phyloP scores from a whole-genome alignment of 2,329 filamentous ascomycete species.

The Hortaea sp. region DNA sequence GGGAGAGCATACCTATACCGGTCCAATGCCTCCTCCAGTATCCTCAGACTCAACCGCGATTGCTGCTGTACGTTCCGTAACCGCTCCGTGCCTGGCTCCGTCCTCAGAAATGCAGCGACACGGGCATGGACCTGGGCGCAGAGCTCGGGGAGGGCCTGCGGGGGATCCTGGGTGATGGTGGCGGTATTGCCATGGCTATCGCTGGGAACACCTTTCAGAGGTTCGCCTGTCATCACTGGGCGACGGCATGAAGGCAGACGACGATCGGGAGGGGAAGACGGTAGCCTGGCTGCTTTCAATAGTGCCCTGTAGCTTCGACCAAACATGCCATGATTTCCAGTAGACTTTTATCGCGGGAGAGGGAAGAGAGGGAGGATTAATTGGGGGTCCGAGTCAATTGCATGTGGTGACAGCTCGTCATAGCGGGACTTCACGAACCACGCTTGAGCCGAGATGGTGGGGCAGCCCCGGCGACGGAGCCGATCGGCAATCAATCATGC shows the following conservation, averaged over 20 bases:
- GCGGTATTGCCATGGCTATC: slow-evolving; percentile 5
- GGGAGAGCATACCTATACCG: slow-evolving; percentile 55
- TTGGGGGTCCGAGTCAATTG: too few relatives aligned
- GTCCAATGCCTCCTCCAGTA: slow-evolving; percentile 65
- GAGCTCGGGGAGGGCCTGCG: slow-evolving; percentile 26
- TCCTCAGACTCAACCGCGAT: slow-evolving; percentile 58
- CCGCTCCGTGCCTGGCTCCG: slow-evolving; percentile 45
- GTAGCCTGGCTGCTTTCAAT: too few relatives aligned
- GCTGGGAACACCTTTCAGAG: slow-evolving; percentile 5
- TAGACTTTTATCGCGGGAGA: too few relatives aligned
- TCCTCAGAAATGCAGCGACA: slow-evolving; percentile 56
- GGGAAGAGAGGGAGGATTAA: too few relatives aligned
- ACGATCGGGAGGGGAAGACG: neutral
- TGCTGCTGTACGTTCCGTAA: slow-evolving; percentile 62
- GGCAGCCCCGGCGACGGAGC: too few relatives aligned
- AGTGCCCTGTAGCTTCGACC: too few relatives aligned
- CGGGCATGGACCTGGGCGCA: slow-evolving; percentile 46
- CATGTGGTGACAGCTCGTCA: too few relatives aligned
- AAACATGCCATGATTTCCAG: too few relatives aligned
- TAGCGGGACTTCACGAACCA: too few relatives aligned
- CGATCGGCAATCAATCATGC: too few relatives aligned
- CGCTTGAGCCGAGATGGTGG: too few relatives aligned
- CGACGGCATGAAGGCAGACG: slow-evolving; percentile 1
- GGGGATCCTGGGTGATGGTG: slow-evolving; percentile 6
- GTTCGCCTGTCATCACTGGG: slow-evolving; percentile 3